These are phyloP conservation scores for Sclerotinia trifoliorum DNA, from an alignment of 2,329 filamentous ascomycete species.

Conservation along the genomic window DNA sequence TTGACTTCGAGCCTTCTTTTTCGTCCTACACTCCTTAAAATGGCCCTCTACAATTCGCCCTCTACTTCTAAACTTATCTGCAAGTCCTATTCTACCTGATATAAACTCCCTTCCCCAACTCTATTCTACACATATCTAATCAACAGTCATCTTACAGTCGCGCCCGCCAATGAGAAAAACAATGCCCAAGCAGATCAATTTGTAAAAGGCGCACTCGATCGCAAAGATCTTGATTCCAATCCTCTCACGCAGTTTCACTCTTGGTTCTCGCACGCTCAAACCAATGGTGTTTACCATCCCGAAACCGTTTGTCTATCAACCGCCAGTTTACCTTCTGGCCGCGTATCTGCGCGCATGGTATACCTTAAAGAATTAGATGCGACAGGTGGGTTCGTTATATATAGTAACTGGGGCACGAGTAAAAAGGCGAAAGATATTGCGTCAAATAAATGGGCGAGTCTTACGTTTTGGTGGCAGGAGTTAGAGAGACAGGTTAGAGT, in stretches of 20 bases:
- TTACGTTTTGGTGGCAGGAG: constrained; percentile 89
- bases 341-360: constrained; percentile 80
- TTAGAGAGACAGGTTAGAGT: constrained; percentile 88
- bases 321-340: constrained; percentile 76
- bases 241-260: constrained; percentile 83
- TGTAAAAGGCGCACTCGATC: constrained; percentile 61
- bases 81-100: constrained; percentile 23
- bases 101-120: neutral
- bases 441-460: constrained; percentile 71
- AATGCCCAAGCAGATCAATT: constrained; percentile 74
- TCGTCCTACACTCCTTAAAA: constrained; percentile 29
- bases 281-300: constrained; percentile 63
- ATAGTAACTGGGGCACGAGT: constrained; percentile 86
- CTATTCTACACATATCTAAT: constrained; percentile 3
- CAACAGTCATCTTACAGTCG: constrained; percentile 46
- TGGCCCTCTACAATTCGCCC: constrained; percentile 36
- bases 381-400: constrained; percentile 76
- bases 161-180: constrained; percentile 58
- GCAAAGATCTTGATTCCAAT: constrained; percentile 58
- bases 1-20: constrained; percentile 28
- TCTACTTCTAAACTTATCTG: constrained; percentile 39
- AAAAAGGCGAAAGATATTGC: constrained; percentile 66
- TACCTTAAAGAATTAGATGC: constrained; percentile 93
- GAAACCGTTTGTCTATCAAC: constrained; percentile 90
- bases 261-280: constrained; percentile 79